These are phyloP conservation scores for Chenopodium formosanum DNA, from an alignment of 148 eudicot genomes.

Conservation along the genomic window DNA sequence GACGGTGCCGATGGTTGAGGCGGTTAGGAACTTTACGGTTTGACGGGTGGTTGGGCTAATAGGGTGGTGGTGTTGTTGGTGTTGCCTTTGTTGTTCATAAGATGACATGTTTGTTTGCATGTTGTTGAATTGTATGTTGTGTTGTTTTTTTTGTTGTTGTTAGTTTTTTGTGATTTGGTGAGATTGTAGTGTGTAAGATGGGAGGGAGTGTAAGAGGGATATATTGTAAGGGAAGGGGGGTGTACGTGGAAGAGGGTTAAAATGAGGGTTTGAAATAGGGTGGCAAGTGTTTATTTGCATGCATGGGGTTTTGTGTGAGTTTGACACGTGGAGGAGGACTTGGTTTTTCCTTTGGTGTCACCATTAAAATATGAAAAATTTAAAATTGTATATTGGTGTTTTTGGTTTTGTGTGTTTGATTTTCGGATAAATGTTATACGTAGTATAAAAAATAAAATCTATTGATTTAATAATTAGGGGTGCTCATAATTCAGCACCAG, in stretches of 20 bases:
- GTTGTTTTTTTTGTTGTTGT: neutral
- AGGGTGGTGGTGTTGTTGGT: neutral
- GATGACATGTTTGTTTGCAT: neutral
- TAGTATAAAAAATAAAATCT: too few relatives aligned
- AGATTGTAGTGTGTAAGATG: too few relatives aligned
- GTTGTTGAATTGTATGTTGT: neutral
- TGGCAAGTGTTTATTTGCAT: conserved; percentile 32
- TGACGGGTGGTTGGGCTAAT: conserved; percentile 24
- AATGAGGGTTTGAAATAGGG: neutral
- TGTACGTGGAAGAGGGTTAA: conserved; percentile 16
- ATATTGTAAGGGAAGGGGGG: neutral
- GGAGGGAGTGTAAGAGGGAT: too few relatives aligned
- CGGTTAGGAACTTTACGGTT: conserved; percentile 35
- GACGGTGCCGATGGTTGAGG: conserved; percentile 29
- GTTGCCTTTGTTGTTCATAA: neutral
- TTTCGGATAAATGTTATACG: too few relatives aligned
- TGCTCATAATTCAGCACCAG: too few relatives aligned
- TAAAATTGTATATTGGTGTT: too few relatives aligned
- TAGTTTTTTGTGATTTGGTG: neutral
- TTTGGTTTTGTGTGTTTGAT: too few relatives aligned
- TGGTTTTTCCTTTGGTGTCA: neutral
- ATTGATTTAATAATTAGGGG: too few relatives aligned
- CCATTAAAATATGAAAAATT: too few relatives aligned
- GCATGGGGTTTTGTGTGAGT: neutral
- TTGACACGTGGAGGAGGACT: conserved; percentile 17